Evolutionary conservation across 2,329 filamentous ascomycete genomes (phyloP), one percentile per base, ranked within the genome.

Genomic region (Fusarium proliferatum): DNA sequence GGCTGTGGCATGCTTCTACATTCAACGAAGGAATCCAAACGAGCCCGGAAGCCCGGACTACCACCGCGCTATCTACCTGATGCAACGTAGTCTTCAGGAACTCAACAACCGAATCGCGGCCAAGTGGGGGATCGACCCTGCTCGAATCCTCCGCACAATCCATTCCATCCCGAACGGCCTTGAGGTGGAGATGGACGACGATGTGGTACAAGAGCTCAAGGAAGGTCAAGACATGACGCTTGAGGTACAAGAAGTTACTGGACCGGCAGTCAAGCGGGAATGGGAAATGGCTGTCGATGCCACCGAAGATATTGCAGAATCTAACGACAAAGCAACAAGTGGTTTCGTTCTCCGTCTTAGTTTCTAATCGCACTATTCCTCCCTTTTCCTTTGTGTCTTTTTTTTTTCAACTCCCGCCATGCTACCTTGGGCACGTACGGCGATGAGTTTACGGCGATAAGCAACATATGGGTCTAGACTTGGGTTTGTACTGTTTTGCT

Each of bases 151-250:
- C 2, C 91, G 93, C 41, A 91, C 92, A 3, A 86, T 97, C 9
- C 93, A 91, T 64, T 86, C 95, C 60, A 92, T 94, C 46, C 87
- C 91, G 19, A 91, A 91, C 72, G 94, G 94, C 1, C 84, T 98
- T 3, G 91, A 95, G 77, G 91, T 98, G 62, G 90, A 97, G 79
- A 88, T 98, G 76, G 96, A 98, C 78, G 95, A 98, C 78, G 95
- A 98, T 71, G 92, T 97, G 53, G 90, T 98, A 38, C 89, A 89
- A 49, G 93, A 96, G 81, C 86, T 98, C 59, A 89, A 91, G 4
- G 96, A 99, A 83, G 95, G 95, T 38, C 94, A 98, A 81, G 96
- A 97, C 79, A 96, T 98, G 92, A 89, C 92, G 66, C 87, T 93
- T 64, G 92, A 96, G 75, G 86, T 93, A 46, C 80, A 81, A 23